Evolutionary conservation across 1,284 basidiomycete genomes (phyloP).

Genomic region (Trichosporon coremiiforme): DNA sequence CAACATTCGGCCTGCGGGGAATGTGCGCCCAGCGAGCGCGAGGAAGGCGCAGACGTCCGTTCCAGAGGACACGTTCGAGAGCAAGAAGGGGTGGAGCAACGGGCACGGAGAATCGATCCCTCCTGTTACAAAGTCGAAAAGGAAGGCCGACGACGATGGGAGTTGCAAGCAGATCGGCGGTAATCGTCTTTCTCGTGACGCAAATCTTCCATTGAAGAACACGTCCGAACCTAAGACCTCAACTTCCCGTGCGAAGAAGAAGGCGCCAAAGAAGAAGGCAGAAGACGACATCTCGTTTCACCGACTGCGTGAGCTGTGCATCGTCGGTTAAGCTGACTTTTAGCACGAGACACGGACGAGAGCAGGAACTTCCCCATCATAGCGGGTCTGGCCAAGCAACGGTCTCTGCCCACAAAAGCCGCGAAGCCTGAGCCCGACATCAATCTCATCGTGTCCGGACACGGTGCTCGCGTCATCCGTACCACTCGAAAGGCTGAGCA

Average conservation of each 20-base stretch:
- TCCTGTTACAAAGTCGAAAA: conserved; percentile 21
- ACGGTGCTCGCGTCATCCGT: not conserved
- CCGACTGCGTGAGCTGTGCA: conserved; percentile 21
- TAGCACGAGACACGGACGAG: not conserved
- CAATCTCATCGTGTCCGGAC: not conserved
- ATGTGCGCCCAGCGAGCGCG: conserved; percentile 15
- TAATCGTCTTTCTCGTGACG: conserved; percentile 2
- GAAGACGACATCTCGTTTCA: conserved; percentile 28
- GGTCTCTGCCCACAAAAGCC: conserved; percentile 20
- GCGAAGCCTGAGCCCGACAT: conserved; percentile 8
- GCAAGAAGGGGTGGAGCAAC: conserved; percentile 35
- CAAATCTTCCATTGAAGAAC: conserved; percentile 7
- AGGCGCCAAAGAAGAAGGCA: conserved; percentile 24
- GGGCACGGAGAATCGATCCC: conserved; percentile 26
- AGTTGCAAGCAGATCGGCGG: not conserved
- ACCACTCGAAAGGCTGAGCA: not conserved
- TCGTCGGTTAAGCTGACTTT: not conserved
- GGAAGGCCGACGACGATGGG: not conserved
- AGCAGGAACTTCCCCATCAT: conserved; percentile 24
- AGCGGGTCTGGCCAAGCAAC: conserved; percentile 26
- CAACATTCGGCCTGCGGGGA: not conserved
- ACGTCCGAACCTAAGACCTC: conserved; percentile 2
- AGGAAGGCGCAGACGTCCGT: conserved; percentile 10
- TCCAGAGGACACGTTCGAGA: conserved; percentile 18
- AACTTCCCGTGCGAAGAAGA: conserved; percentile 15